Evolutionary conservation across 805 yeast genomes (phyloP), one percentile per base, ranked within the genome.

Genomic region (Yamadazyma olivae): DNA sequence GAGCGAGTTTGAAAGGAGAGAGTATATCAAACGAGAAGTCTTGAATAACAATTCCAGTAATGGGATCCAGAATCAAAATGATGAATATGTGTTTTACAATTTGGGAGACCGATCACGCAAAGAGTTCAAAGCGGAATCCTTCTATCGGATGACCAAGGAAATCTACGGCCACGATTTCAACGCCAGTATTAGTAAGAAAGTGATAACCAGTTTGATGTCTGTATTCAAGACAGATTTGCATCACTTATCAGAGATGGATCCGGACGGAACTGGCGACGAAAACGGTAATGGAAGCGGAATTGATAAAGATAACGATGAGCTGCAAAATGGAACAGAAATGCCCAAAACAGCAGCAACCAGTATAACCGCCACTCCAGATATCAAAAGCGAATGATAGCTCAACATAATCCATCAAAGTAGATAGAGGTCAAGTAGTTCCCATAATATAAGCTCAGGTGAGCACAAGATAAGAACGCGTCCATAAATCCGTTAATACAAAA

Each of bases 61-160:
- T 6, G 23, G 15, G 14, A n/a, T 19, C 6, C 30, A 45, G 3
- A 48, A 43, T 26, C 32, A 49, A 13, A 50, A 43, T 10, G 46
- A 41, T 30, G 43, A 45, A 3, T 21, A 26, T 15, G 44, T 46
- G 7, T 58, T 51, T 34, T 64, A 55, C 40, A 36, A 48, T 2
- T 43, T 67, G 20, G 72, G 71, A 2, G 49, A 55, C 26, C 44
- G 70, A 17, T 48, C 64, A 6, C 32, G 57, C 17, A 45, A 53
- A 15, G 72, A 67, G 43, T 61, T 61, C 32, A 41, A 45, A 3
- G 67, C 68, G 1, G 35, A 41, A 10, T 37, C 54, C n/a, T 51
- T 65, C 28, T 48, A 49, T 32, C 50, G 51, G 23, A 51, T 49
- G 17, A 37, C 64, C 22, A 49, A 49, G 23, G 44, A 32, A 3